These are phyloP conservation scores for Colletotrichum eleusines DNA, from an alignment of 2,329 filamentous ascomycete genomes.

Conservation along the genomic window DNA sequence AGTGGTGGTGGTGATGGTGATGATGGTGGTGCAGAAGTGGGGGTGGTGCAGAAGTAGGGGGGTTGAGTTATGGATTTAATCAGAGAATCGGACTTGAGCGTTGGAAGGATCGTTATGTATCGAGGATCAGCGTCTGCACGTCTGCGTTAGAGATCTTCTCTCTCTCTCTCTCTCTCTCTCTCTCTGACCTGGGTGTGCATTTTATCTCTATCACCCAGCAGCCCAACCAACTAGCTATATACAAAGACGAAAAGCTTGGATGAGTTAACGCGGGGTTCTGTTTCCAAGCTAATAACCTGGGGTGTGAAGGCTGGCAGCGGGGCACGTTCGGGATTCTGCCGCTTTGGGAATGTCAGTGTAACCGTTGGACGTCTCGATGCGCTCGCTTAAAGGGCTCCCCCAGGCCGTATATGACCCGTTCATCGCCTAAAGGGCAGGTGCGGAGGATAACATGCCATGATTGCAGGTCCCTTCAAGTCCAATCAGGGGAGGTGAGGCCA, in stretches of 20 bases:
- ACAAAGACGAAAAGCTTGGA: neutral
- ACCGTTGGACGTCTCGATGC: constrained; percentile 14
- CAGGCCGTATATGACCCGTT: neutral
- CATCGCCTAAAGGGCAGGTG: constrained; percentile 35
- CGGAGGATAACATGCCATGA: constrained; percentile 16
- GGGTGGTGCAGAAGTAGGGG: too few relatives aligned
- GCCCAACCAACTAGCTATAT: too few relatives aligned
- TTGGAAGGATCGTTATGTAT: too few relatives aligned
- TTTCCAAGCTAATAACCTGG: too few relatives aligned
- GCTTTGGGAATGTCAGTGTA: constrained; percentile 5
- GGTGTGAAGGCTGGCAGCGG: neutral
- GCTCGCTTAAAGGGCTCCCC: neutral
- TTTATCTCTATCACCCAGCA: constrained; percentile 5
- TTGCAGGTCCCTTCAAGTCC: neutral
- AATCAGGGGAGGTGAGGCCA: constrained; percentile 16
- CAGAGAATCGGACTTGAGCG: neutral
- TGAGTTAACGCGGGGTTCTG: neutral
- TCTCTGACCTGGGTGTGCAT: neutral
- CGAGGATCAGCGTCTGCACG: neutral
- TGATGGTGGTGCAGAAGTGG: too few relatives aligned
- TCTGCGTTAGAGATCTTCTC: neutral
- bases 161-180: too few relatives aligned
- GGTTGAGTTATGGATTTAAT: too few relatives aligned
- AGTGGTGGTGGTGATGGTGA: too few relatives aligned
- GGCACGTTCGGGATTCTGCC: neutral